Base-by-base conservation (phyloP, 306 rosid species). In the Hippophae tibetana region DNA sequence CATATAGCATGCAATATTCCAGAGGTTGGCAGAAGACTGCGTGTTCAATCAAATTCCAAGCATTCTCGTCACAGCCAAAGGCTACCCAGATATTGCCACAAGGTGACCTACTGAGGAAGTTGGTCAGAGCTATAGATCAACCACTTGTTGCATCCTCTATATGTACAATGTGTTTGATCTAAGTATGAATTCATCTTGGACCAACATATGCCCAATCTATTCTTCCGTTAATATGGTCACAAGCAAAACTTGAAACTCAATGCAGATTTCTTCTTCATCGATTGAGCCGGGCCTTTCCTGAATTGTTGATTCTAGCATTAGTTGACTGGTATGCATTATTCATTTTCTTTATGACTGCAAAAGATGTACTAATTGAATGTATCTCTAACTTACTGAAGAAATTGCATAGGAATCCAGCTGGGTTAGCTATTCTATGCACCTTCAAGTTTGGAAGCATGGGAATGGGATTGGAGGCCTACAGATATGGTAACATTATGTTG, bases 11-110 rank as follows among this genome's bases (percentile, higher is more conserved):
- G 96, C 98, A 41, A 79, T 92, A 69, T 87, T 83, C 72, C 95
- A 85, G 74, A 76, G 88, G 78, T 74, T 92, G 18, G 66, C 81
- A 2, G 99, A 92, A 79, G 96, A 92, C 61, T 76, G 68, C 6
- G 53, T 88, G 43, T 87, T 88, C 74, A 67, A 85, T 67, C 96
- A 85, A 72, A 71, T 92, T 50, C 98, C 96, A 54, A 83, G 92
- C 79, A 80, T 92, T 80, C 85, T 92, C 57, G 82, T 87, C 84
- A 85, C 96, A 5, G 98, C 93, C 63, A 85, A 75, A 83, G 96
- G 99, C 56, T 92, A 92, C 74, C 99, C 96, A 44, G 96, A 87
- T 77, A 81, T 87, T 25, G 96, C 93, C 57, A 85, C 93, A 43
- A 81, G 99, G 99, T 92, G 69, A 51, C 26, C 9, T 23, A 6